Evolutionary conservation across 2,329 filamentous ascomycete genomes (phyloP), one percentile per base, ranked within the genome.

Genomic region (Fusarium metavorans): DNA sequence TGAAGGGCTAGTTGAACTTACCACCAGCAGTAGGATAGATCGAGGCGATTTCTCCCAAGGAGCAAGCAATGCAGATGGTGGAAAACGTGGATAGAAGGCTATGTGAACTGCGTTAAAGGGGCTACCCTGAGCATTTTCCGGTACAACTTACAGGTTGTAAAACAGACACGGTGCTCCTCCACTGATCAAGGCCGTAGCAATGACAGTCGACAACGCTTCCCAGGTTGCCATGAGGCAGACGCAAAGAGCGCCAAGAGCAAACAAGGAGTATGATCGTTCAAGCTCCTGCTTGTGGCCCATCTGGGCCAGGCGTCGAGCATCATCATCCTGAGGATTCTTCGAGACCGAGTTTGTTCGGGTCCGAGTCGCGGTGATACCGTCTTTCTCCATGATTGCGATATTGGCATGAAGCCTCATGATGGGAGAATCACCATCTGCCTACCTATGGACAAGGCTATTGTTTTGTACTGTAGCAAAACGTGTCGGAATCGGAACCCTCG

Each of bases 151-250:
- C 74, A 60, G 62, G 14, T 76, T 76, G 27, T 84, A 87, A 54
- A 87, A 85, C 1, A 86, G 75, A 69, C 84, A 86, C 2, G 85
- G 85, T 1, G 86, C 84, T 35, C 86, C 86, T 0, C 86, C 86
- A 50, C 82, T 85, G 2, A 81, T 81, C 34, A 88, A 71, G 2
- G 85, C 86, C 5, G 81, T 81, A 3, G 84, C 82, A 13, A 88
- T 81, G 6, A 88, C 86, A 2, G 83, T 84, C 0, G 84, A 84
- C 4, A 87, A 76, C 1, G 86, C 86, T 65, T 88, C 87, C 86
- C 86, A 88, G 11, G 87, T 88, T 41, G 83, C 86, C 86, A 88
- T 88, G 52, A 88, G 78, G 54, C 85, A 87, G 9, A 87, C 77
- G 54, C 85, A 84, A 7, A 88, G 77, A 5, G 82, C 81, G 16